Base-by-base conservation (phyloP, 257 asterid genomes). In the Jacaranda copaia region DNA sequence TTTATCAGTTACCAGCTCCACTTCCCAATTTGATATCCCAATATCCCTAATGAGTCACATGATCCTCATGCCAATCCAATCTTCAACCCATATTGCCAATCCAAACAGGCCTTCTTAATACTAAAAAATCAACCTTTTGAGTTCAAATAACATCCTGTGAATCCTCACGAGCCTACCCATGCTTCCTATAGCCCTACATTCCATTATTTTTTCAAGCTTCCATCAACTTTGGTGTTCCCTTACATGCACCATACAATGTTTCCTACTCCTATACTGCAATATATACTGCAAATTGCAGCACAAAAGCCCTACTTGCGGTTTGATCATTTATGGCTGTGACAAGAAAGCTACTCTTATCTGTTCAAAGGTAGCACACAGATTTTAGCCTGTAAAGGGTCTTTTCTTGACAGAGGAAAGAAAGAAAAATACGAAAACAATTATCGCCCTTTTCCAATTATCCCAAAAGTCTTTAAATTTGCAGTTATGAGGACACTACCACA, bases 271-370 rank as follows among this genome's bases (percentile, higher is more conserved):
- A 9, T 15, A 5, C 36, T 25, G 59, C 58, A 65, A 66, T 67
- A 79, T 83, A 80, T 42, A 20, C 0, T 56, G 87, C 86, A 84
- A 83, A 53, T 79, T 75, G 83, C 51, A 45, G 67, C 46, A 52
- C 35, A 70, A 68, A 76, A 73, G 38, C 4, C 69, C 71, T 65
- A 79, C 63, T 77, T 60, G 84, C 77, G 53, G 71, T 36, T 78
- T 38, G 68, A 16, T 65, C 87, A 84, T 86, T 86, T 53, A 84
- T 81, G 80, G 82, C 72, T 56, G 49, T 39, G 19, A 70, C 72
- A 57, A 66, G 64, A 81, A 80, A 84, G 77, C 76, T 51, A 70
- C 65, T 51, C 65, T 38, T 77, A 81, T 76, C 83, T 46, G 81
- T 55, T 32, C 32, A 72, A 36, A 64, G n/a, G n/a, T n/a, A n/a